These are phyloP conservation scores for Neurospora intermedia DNA, from an alignment of 495 filamentous ascomycete genomes.

Conservation along the genomic window DNA sequence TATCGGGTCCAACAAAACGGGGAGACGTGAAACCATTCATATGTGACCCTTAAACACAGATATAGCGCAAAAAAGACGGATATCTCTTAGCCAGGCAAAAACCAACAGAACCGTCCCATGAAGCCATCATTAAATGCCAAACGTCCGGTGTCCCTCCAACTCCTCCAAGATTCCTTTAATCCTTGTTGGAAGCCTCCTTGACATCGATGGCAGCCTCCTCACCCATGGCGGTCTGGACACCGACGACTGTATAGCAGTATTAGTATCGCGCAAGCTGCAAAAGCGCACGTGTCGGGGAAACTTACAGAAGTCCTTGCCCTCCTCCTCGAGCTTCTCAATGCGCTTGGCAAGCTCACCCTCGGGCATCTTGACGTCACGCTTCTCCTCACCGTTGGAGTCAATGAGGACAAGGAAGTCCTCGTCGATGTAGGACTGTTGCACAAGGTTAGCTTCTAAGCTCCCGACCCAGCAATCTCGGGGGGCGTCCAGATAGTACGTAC, in stretches of 20 bases:
- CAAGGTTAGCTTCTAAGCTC: slow-evolving; percentile 1
- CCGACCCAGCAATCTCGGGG: neutral
- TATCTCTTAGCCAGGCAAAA: slow-evolving; percentile 11
- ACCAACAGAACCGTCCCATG: slow-evolving; percentile 5
- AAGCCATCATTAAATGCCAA: slow-evolving; percentile 7
- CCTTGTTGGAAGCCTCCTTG: slow-evolving; percentile 64
- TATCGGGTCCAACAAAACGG: neutral
- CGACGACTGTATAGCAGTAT: slow-evolving; percentile 53
- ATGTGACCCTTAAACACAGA: slow-evolving; percentile 5
- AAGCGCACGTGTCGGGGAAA: slow-evolving; percentile 9
- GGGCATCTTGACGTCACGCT: slow-evolving; percentile 91
- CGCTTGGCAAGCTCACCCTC: slow-evolving; percentile 78
- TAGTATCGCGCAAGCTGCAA: slow-evolving; percentile 7
- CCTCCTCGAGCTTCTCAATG: slow-evolving; percentile 56
- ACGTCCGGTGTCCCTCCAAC: slow-evolving; percentile 8
- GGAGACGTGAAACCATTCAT: neutral
- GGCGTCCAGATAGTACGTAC: slow-evolving; percentile 42
- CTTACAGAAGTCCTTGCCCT: slow-evolving; percentile 74
- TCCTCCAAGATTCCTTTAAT: slow-evolving; percentile 2
- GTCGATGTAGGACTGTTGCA: slow-evolving; percentile 50
- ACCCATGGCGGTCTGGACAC: slow-evolving; percentile 88
- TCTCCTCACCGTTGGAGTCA: slow-evolving; percentile 65
- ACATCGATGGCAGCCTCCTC: slow-evolving; percentile 87
- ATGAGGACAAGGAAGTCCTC: slow-evolving; percentile 89
- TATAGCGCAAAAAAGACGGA: slow-evolving; percentile 19